Percentiles rank a stretch among this genome's conserved stretches.
Evolutionary conservation across 345 rosid species (phyloP).

Genomic region (Salix brachista): DNA sequence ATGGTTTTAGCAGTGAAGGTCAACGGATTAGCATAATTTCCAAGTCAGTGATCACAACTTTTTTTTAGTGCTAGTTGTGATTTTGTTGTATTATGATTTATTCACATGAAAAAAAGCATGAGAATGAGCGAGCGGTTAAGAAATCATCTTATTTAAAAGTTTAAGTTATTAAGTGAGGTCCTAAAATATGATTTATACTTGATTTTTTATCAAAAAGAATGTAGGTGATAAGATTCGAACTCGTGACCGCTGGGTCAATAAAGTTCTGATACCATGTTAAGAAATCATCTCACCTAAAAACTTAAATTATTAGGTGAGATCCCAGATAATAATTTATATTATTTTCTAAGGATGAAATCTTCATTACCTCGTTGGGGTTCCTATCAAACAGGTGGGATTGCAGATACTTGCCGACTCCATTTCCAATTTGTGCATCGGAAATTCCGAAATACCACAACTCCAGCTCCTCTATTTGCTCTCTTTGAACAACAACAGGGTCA

Average conservation of each 20-base stretch:
- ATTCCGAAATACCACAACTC: conserved; percentile 74
- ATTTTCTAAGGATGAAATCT: too few relatives aligned
- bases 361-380: conserved; percentile 39
- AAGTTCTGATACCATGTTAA: too few relatives aligned
- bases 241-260: too few relatives aligned
- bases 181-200: too few relatives aligned
- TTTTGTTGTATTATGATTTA: not conserved
- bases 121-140: not conserved
- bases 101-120: not conserved
- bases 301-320: fast-evolving
- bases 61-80: not conserved
- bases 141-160: too few relatives aligned
- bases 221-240: fast-evolving
- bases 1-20: not conserved
- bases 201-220: too few relatives aligned
- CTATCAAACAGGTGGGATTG: conserved; percentile 59
- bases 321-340: too few relatives aligned
- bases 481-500: conserved; percentile 50
- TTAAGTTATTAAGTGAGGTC: fast-evolving
- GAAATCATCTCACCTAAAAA: too few relatives aligned
- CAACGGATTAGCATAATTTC: not conserved
- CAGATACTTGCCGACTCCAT: conserved; percentile 44
- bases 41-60: not conserved
- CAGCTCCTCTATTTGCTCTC: conserved; percentile 53
- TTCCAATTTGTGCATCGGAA: conserved; percentile 42